Evolutionary conservation across 2,329 filamentous ascomycete genomes (phyloP).

Genomic region (Aspergillus puulaauensis): DNA sequence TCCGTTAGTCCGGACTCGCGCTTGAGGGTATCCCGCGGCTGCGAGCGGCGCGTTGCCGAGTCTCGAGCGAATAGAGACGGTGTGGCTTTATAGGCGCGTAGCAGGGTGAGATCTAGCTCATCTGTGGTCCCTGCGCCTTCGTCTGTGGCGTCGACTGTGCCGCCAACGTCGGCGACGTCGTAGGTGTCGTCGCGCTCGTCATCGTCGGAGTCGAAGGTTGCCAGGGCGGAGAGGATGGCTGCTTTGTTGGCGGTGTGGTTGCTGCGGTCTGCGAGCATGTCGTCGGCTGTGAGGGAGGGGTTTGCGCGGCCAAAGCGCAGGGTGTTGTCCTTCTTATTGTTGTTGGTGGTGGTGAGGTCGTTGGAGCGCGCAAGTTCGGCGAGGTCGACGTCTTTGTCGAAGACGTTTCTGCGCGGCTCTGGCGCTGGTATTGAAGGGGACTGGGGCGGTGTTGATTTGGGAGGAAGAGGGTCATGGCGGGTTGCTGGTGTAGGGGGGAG

Average conservation of each 20-base stretch:
- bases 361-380: conserved; percentile 65
- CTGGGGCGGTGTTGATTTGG: conserved; percentile 40
- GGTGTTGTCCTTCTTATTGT: conserved; percentile 30
- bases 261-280: conserved; percentile 65
- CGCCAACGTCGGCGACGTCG: conserved; percentile 86
- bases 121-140: conserved; percentile 50
- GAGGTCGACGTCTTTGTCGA: conserved; percentile 73
- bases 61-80: conserved; percentile 70
- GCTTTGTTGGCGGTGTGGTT: conserved; percentile 70
- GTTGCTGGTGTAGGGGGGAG: conserved; percentile 37
- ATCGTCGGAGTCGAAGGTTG: conserved; percentile 87
- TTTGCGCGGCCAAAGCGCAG: conserved; percentile 75
- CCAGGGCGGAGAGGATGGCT: conserved; percentile 82
- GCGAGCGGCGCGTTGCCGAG: conserved; percentile 65
- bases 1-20: conserved; percentile 85
- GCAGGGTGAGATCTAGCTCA: conserved; percentile 67
- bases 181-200: conserved; percentile 98
- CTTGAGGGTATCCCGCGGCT: conserved; percentile 63
- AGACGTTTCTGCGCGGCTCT: conserved; percentile 65
- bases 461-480: conserved; percentile 57
- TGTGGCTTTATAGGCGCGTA: conserved; percentile 66
- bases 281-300: conserved; percentile 66
- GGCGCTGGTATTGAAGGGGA: conserved; percentile 20
- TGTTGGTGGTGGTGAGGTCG: background rate
- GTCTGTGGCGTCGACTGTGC: conserved; percentile 68